Evolutionary conservation across 768 basidiomycete species (phyloP).

Genomic region (Omphalotus guepiniiformis): DNA sequence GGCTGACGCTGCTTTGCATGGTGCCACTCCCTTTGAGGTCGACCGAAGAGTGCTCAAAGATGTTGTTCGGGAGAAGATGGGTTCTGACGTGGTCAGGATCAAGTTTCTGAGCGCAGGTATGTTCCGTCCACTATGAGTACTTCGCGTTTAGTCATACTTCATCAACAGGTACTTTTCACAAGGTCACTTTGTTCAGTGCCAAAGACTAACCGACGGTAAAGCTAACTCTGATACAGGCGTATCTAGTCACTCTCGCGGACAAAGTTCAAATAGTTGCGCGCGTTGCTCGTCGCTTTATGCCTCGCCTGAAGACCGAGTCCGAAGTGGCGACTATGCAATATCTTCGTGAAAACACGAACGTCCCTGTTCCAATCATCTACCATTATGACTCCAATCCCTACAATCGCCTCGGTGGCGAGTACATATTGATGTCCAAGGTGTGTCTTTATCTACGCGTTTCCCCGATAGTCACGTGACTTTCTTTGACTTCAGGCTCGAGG

Average conservation of each 20-base stretch:
- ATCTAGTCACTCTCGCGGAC: slow-evolving; percentile 65
- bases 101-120: slow-evolving; percentile 70
- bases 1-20: slow-evolving; percentile 59
- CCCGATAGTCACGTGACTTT: slow-evolving; percentile 2
- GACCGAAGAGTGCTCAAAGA: slow-evolving; percentile 74
- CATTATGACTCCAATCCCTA: slow-evolving; percentile 80
- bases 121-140: slow-evolving; percentile 24
- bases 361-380: slow-evolving; percentile 75
- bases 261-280: slow-evolving; percentile 65
- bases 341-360: slow-evolving; percentile 60
- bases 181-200: slow-evolving; percentile 33
- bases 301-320: slow-evolving; percentile 80
- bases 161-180: slow-evolving; percentile 80
- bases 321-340: slow-evolving; percentile 86
- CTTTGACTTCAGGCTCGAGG: slow-evolving; percentile 56
- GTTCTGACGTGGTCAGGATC: slow-evolving; percentile 63
- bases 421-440: slow-evolving; percentile 86
- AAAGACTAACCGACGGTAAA: not conserved
- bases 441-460: slow-evolving; percentile 3
- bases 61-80: slow-evolving; percentile 69
- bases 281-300: slow-evolving; percentile 83
- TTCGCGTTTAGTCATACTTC: slow-evolving; percentile 13
- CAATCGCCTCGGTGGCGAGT: slow-evolving; percentile 82
- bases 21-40: slow-evolving; percentile 64
- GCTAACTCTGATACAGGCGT: slow-evolving; percentile 46